Percentiles rank a stretch among this genome's conserved stretches.
phyloP scores from a whole-genome alignment of 2,329 filamentous ascomycete genomes.

The Chalaropsis ovoidea region DNA sequence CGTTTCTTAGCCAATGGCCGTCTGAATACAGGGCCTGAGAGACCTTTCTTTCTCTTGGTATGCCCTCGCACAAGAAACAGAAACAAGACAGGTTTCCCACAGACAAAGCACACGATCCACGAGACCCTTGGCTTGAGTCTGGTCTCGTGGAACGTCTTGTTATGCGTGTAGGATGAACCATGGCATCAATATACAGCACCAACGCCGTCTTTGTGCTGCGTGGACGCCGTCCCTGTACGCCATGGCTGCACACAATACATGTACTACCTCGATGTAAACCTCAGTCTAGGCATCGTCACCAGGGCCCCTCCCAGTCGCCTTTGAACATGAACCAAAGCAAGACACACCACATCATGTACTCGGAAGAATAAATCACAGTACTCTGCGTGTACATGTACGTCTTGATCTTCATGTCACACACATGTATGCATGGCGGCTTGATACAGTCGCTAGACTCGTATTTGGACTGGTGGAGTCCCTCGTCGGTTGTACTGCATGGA shows the following conservation, averaged over 20 bases:
- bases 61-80: not conserved
- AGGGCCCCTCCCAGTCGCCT: not conserved
- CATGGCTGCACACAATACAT: not conserved
- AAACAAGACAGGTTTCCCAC: not conserved
- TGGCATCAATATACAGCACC: no score
- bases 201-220: no score
- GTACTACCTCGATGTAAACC: not conserved
- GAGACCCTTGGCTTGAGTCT: not conserved
- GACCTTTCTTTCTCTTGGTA: constrained; percentile 1
- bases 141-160: not conserved
- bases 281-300: not conserved
- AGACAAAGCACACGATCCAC: not conserved
- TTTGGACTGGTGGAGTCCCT: not conserved
- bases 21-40: not conserved
- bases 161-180: not conserved
- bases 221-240: no score
- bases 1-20: not conserved
- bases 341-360: no score
- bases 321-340: no score
- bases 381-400: not conserved
- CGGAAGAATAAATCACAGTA: not conserved
- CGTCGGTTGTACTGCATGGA: not conserved
- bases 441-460: not conserved
- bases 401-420: not conserved
- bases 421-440: not conserved